These are phyloP conservation scores for Coffea canephora DNA, from an alignment of 257 asterid genomes.

Conservation along the genomic window DNA sequence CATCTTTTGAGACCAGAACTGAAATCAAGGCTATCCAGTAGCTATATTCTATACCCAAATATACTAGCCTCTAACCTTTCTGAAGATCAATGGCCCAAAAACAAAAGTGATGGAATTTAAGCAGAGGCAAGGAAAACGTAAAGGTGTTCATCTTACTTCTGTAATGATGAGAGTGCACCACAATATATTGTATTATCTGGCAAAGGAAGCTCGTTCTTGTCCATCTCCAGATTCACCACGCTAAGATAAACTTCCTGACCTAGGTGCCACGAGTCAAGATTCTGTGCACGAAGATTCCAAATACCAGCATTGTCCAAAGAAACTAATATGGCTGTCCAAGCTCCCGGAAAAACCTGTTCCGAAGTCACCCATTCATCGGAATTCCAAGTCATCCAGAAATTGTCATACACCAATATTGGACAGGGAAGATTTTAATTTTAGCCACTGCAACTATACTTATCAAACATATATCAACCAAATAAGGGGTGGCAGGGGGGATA, in stretches of 20 bases:
- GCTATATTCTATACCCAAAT: neutral
- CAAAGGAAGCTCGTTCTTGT: constrained; percentile 57
- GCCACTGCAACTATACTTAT: neutral
- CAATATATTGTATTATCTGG: constrained; percentile 79
- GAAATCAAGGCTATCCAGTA: neutral
- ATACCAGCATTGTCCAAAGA: constrained; percentile 82
- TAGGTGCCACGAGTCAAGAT: constrained; percentile 92
- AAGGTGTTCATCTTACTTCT: constrained; percentile 54
- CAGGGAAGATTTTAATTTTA: neutral
- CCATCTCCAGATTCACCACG: constrained; percentile 71
- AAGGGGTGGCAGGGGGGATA: too few relatives aligned
- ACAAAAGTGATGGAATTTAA: neutral
- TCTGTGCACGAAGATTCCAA: constrained; percentile 90
- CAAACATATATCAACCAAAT: neutral
- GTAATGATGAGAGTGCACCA: constrained; percentile 69
- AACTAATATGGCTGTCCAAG: constrained; percentile 89
- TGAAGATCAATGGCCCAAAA: neutral
- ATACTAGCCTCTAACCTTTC: neutral
- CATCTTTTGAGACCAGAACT: neutral
- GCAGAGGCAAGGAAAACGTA: neutral
- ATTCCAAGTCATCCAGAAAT: neutral
- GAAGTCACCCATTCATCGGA: neutral
- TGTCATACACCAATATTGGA: neutral
- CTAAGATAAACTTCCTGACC: constrained; percentile 85
- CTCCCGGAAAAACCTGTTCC: constrained; percentile 84